Conservation (phyloP, 345 rosid species). For the Kandelia obovata region DNA sequence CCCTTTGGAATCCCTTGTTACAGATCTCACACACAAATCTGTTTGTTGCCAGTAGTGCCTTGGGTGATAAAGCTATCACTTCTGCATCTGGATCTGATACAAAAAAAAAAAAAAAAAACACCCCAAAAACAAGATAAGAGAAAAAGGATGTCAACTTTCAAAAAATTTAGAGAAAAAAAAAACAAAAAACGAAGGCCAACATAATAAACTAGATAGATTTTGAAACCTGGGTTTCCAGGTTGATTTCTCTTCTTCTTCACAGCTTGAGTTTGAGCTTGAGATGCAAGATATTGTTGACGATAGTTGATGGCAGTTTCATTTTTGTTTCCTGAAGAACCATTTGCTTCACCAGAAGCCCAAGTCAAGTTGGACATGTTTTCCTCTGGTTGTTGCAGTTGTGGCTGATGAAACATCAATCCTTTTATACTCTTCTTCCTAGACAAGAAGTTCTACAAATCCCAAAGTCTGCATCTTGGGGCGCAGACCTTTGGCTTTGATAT, state of each 20-base stretch:
- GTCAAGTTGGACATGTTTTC: conserved; percentile 92
- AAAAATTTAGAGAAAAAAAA: background rate
- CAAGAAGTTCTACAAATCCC: conserved; percentile 1
- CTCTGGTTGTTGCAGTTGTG: conserved; percentile 41
- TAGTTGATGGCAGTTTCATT: conserved; percentile 38
- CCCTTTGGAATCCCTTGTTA: conserved; percentile 87
- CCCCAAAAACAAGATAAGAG: background rate
- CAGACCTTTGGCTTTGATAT: conserved; percentile 17
- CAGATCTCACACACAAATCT: conserved; percentile 86
- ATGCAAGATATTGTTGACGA: conserved; percentile 41
- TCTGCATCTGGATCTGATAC: conserved; percentile 77
- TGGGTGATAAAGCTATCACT: conserved; percentile 78
- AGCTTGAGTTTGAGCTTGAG: conserved; percentile 15
- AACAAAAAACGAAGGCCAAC: background rate
- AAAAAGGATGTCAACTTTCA: background rate
- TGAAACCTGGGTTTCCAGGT: conserved; percentile 90
- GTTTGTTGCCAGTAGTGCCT: conserved; percentile 69
- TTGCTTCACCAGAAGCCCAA: conserved; percentile 69
- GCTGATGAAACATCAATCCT: conserved; percentile 46
- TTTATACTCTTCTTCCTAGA: conserved; percentile 35
- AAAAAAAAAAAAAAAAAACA: background rate
- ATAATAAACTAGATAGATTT: background rate
- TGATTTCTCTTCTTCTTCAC: conserved; percentile 73
- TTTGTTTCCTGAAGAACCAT: conserved; percentile 71
- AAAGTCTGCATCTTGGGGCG: conserved; percentile 24